These are phyloP conservation scores for sunflower (Helianthus annuus) DNA, from an alignment of 129 eudicot species.

Conservation along the genomic window HanXRQr2.0-SUNRISE NC_035437.2:99500402-99500901, in stretches of 20 bases:
- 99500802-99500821: slow-evolving; percentile 62
- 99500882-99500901: slow-evolving; percentile 48
- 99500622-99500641: slow-evolving; percentile 64
- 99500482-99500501: slow-evolving; percentile 69
- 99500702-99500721: slow-evolving; percentile 58
- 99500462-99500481: slow-evolving; percentile 59
- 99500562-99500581: slow-evolving; percentile 27
- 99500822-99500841: slow-evolving; percentile 60
- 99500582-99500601: slow-evolving; percentile 37
- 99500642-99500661: slow-evolving; percentile 50
- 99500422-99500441: slow-evolving; percentile 71
- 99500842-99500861: slow-evolving; percentile 69
- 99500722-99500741: slow-evolving; percentile 56
- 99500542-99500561: slow-evolving; percentile 45
- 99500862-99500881: slow-evolving; percentile 52
- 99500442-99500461: slow-evolving; percentile 62
- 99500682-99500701: slow-evolving; percentile 74
- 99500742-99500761: slow-evolving; percentile 51
- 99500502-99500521: slow-evolving; percentile 65
- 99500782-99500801: slow-evolving; percentile 40
- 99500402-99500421: slow-evolving; percentile 61
- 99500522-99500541: slow-evolving; percentile 63
- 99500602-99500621: slow-evolving; percentile 62
- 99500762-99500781: slow-evolving; percentile 36
- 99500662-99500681: slow-evolving; percentile 58